Base-by-base conservation (phyloP, 768 basidiomycete species). In the Dioszegia crocea region DNA sequence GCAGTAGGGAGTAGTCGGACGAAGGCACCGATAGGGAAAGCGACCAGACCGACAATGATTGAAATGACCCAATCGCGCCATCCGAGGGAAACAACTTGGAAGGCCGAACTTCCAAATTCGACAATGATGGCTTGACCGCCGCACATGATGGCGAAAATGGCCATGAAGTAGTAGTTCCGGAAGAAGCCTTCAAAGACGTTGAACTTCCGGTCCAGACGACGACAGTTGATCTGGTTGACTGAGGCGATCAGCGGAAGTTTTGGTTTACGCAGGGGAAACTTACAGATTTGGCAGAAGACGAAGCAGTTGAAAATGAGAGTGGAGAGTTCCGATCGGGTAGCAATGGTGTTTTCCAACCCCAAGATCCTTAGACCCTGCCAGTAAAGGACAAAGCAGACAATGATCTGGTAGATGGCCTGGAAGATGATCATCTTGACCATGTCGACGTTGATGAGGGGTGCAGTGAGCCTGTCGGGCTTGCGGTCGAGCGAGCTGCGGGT, bases 301-400 rank as follows among this genome's bases (percentile, higher is more conserved):
- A 97, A 99, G n/a, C 86, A 83, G 70, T 98, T 99, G 84, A 99
- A 99, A 30, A 97, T 90, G 17, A 98, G 80, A 0, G 94, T 92
- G 69, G 86, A 85, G 23, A 93, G 81, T 36, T 85, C 76, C 23
- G 62, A 50, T 47, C 66, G 61, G 30, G 53, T 17, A 4, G 51
- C 51, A n/a, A 40, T 53, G 21, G 36, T 53, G 3, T 27, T 31
- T 17, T 60, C 38, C 45, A 74, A 43, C 8, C 66, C 84, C 39
- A 97, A 83, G 57, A 98, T 94, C 27, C 75, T 56, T 19, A 80
- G 67, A 14, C 93, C 92, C 24, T 82, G 80, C 79, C 93, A 99
- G 75, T 98, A 91, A 80, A 98, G 88, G 51, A 96, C 72, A 31
- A 99, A 84, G 40, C 86, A 89, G 74, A 94, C 78, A 60, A 79